Percentiles rank a stretch among this genome's conserved stretches.
These are phyloP conservation scores for Pleurotus giganteus DNA, from an alignment of 768 basidiomycete genomes.

Conservation along the genomic window DNA sequence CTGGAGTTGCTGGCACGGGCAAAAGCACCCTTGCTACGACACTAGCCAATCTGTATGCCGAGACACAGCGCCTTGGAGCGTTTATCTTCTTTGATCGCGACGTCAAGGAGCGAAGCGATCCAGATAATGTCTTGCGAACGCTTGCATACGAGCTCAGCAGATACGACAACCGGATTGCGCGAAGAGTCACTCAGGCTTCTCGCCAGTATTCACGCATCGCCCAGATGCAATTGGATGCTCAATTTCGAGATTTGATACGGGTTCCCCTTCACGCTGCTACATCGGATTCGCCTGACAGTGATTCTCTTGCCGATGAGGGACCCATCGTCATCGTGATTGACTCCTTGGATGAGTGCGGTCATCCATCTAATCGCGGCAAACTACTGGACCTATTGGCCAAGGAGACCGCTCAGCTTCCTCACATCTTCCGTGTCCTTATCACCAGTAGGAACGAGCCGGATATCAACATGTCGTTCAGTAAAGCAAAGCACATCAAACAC, in stretches of 20 bases:
- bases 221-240: conserved; percentile 24
- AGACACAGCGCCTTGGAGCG: conserved; percentile 31
- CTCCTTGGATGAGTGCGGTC: conserved; percentile 24
- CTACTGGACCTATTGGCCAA: conserved; percentile 21
- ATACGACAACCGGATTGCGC: conserved; percentile 27
- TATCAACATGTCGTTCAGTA: conserved; percentile 13
- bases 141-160: conserved; percentile 30
- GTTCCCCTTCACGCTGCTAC: conserved; percentile 20
- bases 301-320: not conserved
- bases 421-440: conserved; percentile 26
- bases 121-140: conserved; percentile 28
- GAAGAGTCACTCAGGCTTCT: conserved; percentile 22
- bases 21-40: conserved; percentile 36
- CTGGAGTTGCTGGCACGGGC: conserved; percentile 16
- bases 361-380: conserved; percentile 9
- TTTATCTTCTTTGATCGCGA: conserved; percentile 33
- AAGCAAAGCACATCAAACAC: not conserved
- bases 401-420: conserved; percentile 17
- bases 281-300: not conserved
- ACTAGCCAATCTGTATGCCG: conserved; percentile 28
- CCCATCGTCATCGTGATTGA: conserved; percentile 20
- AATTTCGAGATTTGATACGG: conserved; percentile 32
- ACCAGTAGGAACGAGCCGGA: conserved; percentile 25
- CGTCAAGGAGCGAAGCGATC: conserved; percentile 25
- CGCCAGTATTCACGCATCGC: conserved; percentile 25